Evolutionary conservation across 2,329 filamentous ascomycete species (phyloP).

Genomic region (Talaromyces funiculosus): DNA sequence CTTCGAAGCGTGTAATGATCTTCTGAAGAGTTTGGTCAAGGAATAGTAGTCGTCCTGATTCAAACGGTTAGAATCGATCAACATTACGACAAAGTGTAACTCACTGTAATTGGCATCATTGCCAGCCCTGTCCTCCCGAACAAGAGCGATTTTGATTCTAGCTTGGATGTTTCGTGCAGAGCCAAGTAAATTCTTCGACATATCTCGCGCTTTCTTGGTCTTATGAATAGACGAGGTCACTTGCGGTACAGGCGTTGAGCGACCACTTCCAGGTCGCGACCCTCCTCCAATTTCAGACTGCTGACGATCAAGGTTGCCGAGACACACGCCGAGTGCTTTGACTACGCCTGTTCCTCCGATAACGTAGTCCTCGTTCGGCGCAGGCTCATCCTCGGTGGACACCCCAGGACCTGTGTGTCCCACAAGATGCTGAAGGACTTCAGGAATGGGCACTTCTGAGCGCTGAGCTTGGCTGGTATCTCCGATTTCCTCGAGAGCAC

Average conservation of each 20-base stretch:
- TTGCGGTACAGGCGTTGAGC: slow-evolving; percentile 49
- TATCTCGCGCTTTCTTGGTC: slow-evolving; percentile 71
- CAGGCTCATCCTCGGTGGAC: slow-evolving; percentile 59
- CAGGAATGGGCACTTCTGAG: slow-evolving; percentile 60
- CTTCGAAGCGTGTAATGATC: slow-evolving; percentile 93
- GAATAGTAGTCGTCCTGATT: slow-evolving; percentile 67
- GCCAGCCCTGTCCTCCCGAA: slow-evolving; percentile 63
- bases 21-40: slow-evolving; percentile 80
- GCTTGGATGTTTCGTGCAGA: slow-evolving; percentile 84
- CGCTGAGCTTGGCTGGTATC: slow-evolving; percentile 42
- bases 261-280: slow-evolving; percentile 46
- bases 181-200: slow-evolving; percentile 82
- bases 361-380: slow-evolving; percentile 89
- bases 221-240: slow-evolving; percentile 45
- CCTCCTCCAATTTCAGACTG: slow-evolving; percentile 28
- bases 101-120: slow-evolving; percentile 75
- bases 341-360: slow-evolving; percentile 93
- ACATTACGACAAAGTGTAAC: slow-evolving; percentile 27
- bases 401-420: slow-evolving; percentile 55
- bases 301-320: slow-evolving; percentile 69
- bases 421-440: slow-evolving; percentile 81
- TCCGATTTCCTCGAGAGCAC: slow-evolving; percentile 56
- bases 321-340: slow-evolving; percentile 83
- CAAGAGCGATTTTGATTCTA: slow-evolving; percentile 75
- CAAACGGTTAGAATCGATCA: slow-evolving; percentile 20